Base-by-base conservation (phyloP, 202 grass and related monocot species). In the Saccharum hybrid region DNA sequence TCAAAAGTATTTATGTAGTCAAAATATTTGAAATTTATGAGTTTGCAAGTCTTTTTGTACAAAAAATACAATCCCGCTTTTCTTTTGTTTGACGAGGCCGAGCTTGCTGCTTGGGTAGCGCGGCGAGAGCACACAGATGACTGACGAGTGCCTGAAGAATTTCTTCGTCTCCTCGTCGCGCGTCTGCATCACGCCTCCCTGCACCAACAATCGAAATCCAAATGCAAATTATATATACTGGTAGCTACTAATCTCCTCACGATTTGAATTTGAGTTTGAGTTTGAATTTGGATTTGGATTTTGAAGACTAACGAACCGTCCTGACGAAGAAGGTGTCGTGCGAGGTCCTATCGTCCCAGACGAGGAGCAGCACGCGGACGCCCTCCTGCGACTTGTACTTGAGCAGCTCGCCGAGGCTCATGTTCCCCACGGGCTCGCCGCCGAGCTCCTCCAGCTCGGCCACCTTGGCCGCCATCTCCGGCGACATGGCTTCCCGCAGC, bases 321-420 rank as follows among this genome's bases (percentile, higher is more conserved):
- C 23, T 78, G 13, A 87, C 2, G 57, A 97, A 81, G 36, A 84
- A 51, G 34, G 0, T 93, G 48, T 88, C 64, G 67, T 86, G 88
- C 0, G 90, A 93, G 2, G 92, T 93, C 77, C 46, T 87, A 48
- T 95, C 90, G 67, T 95, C 96, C 85, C 92, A 98, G 43, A 98
- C 84, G 67, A 98, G 91, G 52, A 98, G 74, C 52, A 89, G 91
- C 18, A 98, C 85, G 5, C 88, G 85, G 14, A 98, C 92, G 11
- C 96, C 92, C 79, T 98, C 90, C 83, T 88, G 66, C 0, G 96
- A 91, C 80, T 98, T 95, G 87, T 91, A 93, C 83, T 88, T 95
- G 64, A 98, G 87, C 42, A 98, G 82, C 0, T 93, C 74, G 9
- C 96, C 95, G 0, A 98, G 79, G 38, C 63, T 83, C 84, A 85